These are phyloP conservation scores for Lactifluus volemus DNA, from an alignment of 768 basidiomycete species.

Conservation along the genomic window DNA sequence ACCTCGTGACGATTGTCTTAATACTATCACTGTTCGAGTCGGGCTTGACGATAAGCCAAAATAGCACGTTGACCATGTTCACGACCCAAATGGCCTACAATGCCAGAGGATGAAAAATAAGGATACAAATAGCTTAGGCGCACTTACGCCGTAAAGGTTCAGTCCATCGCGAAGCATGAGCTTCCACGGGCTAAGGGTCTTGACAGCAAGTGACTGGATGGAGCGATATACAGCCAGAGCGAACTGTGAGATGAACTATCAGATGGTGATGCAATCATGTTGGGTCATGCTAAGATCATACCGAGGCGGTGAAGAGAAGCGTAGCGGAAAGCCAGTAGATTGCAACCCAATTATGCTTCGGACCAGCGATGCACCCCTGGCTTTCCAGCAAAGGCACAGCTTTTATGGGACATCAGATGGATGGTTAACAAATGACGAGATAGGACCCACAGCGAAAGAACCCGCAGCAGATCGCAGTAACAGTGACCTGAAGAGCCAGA, in stretches of 20 bases:
- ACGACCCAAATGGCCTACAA: constrained; percentile 60
- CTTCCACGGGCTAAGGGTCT: constrained; percentile 63
- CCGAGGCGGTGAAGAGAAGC: constrained; percentile 59
- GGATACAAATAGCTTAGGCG: not conserved
- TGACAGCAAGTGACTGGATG: constrained; percentile 45
- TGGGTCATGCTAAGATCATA: constrained; percentile 26
- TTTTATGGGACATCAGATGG: constrained; percentile 22
- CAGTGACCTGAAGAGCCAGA: constrained; percentile 57
- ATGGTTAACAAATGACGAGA: constrained; percentile 1
- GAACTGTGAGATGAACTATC: constrained; percentile 32
- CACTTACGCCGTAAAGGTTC: constrained; percentile 66
- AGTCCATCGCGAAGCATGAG: constrained; percentile 86
- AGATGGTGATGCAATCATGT: not conserved
- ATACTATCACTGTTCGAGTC: constrained; percentile 54
- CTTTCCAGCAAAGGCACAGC: constrained; percentile 62
- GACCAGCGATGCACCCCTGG: constrained; percentile 84
- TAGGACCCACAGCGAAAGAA: constrained; percentile 60
- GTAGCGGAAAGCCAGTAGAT: constrained; percentile 82
- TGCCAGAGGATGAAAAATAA: not conserved
- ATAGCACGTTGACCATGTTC: constrained; percentile 76
- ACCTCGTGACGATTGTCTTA: constrained; percentile 73
- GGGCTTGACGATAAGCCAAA: constrained; percentile 79
- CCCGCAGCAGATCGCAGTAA: constrained; percentile 65
- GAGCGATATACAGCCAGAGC: constrained; percentile 54
- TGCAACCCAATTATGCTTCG: constrained; percentile 71